phyloP scores from a whole-genome alignment of 495 filamentous ascomycete species.

The Chaetomium cochliodes region DNA sequence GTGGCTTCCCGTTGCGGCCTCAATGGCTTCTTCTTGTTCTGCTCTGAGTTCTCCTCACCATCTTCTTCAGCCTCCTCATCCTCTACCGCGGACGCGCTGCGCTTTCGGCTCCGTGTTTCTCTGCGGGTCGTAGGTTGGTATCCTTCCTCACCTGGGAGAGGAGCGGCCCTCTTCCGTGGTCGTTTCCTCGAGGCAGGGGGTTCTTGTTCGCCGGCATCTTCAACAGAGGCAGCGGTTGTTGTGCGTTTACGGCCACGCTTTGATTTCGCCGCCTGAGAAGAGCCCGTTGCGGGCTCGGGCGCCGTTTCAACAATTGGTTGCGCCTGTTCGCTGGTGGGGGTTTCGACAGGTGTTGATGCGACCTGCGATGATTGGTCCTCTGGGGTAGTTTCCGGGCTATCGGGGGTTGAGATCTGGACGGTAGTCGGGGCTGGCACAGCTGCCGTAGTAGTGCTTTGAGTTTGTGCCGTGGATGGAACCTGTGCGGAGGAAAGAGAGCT shows the following conservation, averaged over 20 bases:
- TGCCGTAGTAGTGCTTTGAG: constrained; percentile 6
- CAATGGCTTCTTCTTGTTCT: constrained; percentile 25
- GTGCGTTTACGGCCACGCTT: constrained; percentile 29
- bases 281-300: constrained; percentile 1
- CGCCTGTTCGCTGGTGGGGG: neutral
- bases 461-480: constrained; percentile 4
- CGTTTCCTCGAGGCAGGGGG: constrained; percentile 12
- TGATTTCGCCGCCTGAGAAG: constrained; percentile 12
- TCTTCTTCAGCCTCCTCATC: constrained; percentile 25
- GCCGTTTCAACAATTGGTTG: neutral
- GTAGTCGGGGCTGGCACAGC: neutral
- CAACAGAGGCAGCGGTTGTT: constrained; percentile 5
- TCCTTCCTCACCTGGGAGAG: constrained; percentile 18
- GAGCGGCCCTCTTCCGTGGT: constrained; percentile 13
- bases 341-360: constrained; percentile 1
- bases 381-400: neutral
- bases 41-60: constrained; percentile 20
- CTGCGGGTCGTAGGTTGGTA: constrained; percentile 10
- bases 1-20: constrained; percentile 51
- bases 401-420: neutral
- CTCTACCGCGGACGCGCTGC: constrained; percentile 2
- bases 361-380: constrained; percentile 9
- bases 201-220: constrained; percentile 13
- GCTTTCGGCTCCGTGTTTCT: constrained; percentile 13
- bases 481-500: neutral